Percentiles rank a stretch among this genome's conserved stretches.
Evolutionary conservation across 257 asterid genomes (phyloP).

Genomic region (Forsythia viridissima): DNA sequence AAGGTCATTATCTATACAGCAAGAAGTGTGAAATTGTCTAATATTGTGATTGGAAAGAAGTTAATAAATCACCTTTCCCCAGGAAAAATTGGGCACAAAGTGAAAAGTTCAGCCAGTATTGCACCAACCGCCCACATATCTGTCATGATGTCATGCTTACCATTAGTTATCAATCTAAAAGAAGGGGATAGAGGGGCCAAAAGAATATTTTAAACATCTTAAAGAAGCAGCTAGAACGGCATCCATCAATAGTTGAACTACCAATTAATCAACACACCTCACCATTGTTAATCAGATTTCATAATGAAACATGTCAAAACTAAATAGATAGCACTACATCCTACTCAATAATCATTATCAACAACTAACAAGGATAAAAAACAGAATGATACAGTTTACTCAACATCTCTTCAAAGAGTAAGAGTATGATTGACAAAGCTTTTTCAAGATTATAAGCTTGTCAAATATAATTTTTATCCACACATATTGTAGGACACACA

Average conservation of each 20-base stretch:
- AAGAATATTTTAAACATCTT: neutral
- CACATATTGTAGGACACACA: too few relatives aligned
- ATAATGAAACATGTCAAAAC: conserved; percentile 9
- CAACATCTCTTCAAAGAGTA: conserved; percentile 1
- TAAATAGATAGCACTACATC: neutral
- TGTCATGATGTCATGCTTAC: conserved; percentile 36
- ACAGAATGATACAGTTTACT: conserved; percentile 4
- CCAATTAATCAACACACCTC: neutral
- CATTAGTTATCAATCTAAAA: conserved; percentile 16
- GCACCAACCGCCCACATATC: conserved; percentile 99
- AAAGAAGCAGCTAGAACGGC: conserved; percentile 13
- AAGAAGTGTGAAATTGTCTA: neutral
- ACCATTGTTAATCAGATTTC: conserved; percentile 7
- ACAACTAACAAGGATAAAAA: conserved; percentile 7
- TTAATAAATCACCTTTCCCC: conserved; percentile 78
- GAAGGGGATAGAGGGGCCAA: conserved; percentile 16
- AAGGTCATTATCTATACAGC: neutral
- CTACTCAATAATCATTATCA: neutral
- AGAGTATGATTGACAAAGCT: too few relatives aligned
- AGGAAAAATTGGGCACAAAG: conserved; percentile 82
- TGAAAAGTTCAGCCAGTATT: conserved; percentile 93
- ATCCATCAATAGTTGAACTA: conserved; percentile 9
- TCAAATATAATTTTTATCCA: too few relatives aligned
- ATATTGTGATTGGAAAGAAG: conserved; percentile 5
- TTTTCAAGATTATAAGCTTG: too few relatives aligned